These are phyloP conservation scores for Areca catechu DNA, from an alignment of 176 grass and related monocot species.

Conservation along the genomic window DNA sequence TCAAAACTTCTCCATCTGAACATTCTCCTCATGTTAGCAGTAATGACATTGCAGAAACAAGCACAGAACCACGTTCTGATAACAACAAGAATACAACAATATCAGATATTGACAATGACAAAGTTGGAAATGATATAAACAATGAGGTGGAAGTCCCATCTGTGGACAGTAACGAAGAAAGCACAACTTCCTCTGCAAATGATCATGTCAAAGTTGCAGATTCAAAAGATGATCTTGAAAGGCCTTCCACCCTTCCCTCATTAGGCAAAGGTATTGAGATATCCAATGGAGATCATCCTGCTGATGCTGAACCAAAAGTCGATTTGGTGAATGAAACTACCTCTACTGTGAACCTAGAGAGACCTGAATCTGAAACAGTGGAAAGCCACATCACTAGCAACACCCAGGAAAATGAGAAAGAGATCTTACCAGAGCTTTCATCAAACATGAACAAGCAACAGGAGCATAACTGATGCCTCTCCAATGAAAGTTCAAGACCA, in stretches of 20 bases:
- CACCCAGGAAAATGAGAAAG: slow-evolving; percentile 39
- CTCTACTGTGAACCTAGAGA: slow-evolving; percentile 38
- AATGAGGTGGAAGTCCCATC: slow-evolving; percentile 24
- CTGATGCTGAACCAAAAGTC: slow-evolving; percentile 31
- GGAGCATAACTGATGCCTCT: slow-evolving; percentile 47
- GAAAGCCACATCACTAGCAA: slow-evolving; percentile 24
- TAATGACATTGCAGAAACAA: slow-evolving; percentile 27
- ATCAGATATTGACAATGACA: slow-evolving; percentile 25
- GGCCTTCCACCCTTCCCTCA: slow-evolving; percentile 23
- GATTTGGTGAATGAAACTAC: slow-evolving; percentile 38
- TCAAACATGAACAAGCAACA: slow-evolving; percentile 40
- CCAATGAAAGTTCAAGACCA: slow-evolving; percentile 71
- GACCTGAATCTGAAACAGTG: slow-evolving; percentile 32
- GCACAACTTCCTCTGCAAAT: slow-evolving; percentile 31
- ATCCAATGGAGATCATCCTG: slow-evolving; percentile 24
- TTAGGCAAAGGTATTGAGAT: slow-evolving; percentile 23
- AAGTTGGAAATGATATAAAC: slow-evolving; percentile 22
- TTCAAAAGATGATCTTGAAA: slow-evolving; percentile 25
- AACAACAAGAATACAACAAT: slow-evolving; percentile 16
- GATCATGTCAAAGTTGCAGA: slow-evolving; percentile 16
- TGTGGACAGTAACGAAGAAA: slow-evolving; percentile 21
- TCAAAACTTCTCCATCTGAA: slow-evolving; percentile 21
- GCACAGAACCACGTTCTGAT: slow-evolving; percentile 24
- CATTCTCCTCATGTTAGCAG: slow-evolving; percentile 32
- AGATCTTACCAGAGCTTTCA: slow-evolving; percentile 36